Evolutionary conservation across 345 rosid species (phyloP).

Genomic region (Euphorbia peplus): DNA sequence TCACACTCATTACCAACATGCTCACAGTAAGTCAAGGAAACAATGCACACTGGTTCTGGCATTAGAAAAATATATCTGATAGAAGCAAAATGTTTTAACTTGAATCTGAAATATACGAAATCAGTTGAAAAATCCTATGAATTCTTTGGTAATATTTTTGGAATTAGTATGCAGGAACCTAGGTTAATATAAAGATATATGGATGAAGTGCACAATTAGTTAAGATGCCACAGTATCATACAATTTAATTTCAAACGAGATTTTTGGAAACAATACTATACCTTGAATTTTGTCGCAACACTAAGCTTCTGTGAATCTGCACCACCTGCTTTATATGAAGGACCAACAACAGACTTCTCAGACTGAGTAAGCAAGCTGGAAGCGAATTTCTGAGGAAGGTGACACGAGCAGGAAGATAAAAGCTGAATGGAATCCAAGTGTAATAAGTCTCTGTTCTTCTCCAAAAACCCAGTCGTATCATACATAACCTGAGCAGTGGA

Average conservation of each 20-base stretch:
- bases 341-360: conserved; percentile 73
- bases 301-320: conserved; percentile 96
- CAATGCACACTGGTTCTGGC: not conserved
- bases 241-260: not conserved
- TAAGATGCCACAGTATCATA: not conserved
- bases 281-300: conserved; percentile 94
- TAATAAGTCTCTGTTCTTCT: conserved; percentile 92
- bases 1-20: not conserved
- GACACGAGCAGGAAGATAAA: conserved; percentile 82
- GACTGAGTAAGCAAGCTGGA: conserved; percentile 79
- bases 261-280: conserved; percentile 20
- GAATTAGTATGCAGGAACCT: not conserved
- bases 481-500: conserved; percentile 66
- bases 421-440: conserved; percentile 93
- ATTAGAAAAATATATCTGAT: not conserved
- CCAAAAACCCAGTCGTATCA: conserved; percentile 91
- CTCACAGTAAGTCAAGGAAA: not conserved
- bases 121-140: not conserved
- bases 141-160: not conserved
- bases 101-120: not conserved
- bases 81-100: not conserved
- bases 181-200: not conserved
- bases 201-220: not conserved
- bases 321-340: conserved; percentile 86
- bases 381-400: conserved; percentile 87